Conservation (phyloP, 2,329 filamentous ascomycete genomes). For the Aspergillus sp. region DNA sequence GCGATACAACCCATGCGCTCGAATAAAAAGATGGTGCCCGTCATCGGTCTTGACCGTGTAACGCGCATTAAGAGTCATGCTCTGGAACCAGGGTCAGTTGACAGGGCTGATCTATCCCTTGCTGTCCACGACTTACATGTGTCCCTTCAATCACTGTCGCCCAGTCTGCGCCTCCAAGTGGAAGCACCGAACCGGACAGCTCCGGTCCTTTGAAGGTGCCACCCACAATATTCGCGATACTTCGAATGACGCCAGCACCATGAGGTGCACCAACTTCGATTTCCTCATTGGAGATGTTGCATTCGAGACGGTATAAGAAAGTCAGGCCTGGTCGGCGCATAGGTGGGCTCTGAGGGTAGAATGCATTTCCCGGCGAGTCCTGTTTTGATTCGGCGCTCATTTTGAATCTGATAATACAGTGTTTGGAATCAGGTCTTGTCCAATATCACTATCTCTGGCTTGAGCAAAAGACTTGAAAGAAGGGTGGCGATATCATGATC, state of each 20-base stretch:
- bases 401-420: too few relatives aligned
- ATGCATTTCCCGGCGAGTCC: conserved; percentile 20
- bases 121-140: conserved; percentile 12
- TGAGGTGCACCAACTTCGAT: conserved; percentile 23
- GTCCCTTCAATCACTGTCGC: conserved; percentile 23
- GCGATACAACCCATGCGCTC: conserved; percentile 25
- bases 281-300: conserved; percentile 21
- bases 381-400: too few relatives aligned
- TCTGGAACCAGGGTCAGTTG: conserved; percentile 6
- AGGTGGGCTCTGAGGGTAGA: conserved; percentile 19
- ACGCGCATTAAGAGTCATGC: conserved; percentile 23
- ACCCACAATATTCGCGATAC: conserved; percentile 21
- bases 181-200: conserved; percentile 20
- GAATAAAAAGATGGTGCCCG: conserved; percentile 21
- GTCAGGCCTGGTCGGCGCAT: conserved; percentile 23
- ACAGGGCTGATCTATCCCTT: background rate
- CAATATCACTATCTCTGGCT: too few relatives aligned
- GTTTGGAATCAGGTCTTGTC: too few relatives aligned
- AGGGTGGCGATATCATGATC: too few relatives aligned
- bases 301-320: conserved; percentile 25
- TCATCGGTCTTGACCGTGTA: conserved; percentile 23
- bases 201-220: conserved; percentile 23
- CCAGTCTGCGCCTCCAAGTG: conserved; percentile 22
- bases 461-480: too few relatives aligned
- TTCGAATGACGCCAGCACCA: conserved; percentile 17